These are phyloP conservation scores for Aspergillus biplanus DNA, from an alignment of 495 filamentous ascomycete species.

Conservation along the genomic window DNA sequence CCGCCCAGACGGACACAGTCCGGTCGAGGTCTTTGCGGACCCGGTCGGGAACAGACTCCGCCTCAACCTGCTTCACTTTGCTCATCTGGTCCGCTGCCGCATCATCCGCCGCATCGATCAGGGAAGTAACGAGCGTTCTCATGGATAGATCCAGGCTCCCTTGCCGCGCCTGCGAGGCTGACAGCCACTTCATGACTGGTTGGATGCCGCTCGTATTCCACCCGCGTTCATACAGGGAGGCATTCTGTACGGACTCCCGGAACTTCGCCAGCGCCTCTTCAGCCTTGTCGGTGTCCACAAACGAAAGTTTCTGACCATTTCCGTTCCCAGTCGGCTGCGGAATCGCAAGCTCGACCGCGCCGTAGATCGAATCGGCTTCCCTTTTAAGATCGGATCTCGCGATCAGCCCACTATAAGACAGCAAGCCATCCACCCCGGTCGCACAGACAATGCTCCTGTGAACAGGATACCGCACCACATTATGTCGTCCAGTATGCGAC, in stretches of 20 bases:
- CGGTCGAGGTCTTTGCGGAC: constrained; percentile 55
- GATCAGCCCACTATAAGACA: constrained; percentile 53
- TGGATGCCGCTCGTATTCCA: constrained; percentile 76
- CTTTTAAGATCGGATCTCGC: constrained; percentile 38
- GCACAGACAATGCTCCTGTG: constrained; percentile 80
- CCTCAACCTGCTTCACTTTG: constrained; percentile 37
- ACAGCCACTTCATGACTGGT: constrained; percentile 69
- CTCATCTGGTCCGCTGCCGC: constrained; percentile 55
- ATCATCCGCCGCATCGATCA: constrained; percentile 61
- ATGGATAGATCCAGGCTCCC: constrained; percentile 63
- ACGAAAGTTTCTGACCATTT: constrained; percentile 30
- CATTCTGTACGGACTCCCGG: constrained; percentile 68
- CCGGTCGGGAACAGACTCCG: constrained; percentile 41
- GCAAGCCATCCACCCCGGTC: constrained; percentile 61
- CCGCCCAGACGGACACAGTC: constrained; percentile 71
- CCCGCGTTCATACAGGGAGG: constrained; percentile 67
- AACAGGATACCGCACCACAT: constrained; percentile 76
- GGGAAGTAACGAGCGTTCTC: constrained; percentile 64
- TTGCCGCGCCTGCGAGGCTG: constrained; percentile 45
- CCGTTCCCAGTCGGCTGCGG: constrained; percentile 34
- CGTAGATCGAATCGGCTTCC: constrained; percentile 52
- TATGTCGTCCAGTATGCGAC: constrained; percentile 60
- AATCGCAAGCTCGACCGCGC: constrained; percentile 56
- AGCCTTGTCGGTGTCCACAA: constrained; percentile 59
- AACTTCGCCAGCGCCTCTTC: constrained; percentile 64